Percentiles rank a stretch among this genome's conserved stretches.
phyloP scores from a whole-genome alignment of 148 eudicot genomes.

The Dysphania ambrosioides region DNA sequence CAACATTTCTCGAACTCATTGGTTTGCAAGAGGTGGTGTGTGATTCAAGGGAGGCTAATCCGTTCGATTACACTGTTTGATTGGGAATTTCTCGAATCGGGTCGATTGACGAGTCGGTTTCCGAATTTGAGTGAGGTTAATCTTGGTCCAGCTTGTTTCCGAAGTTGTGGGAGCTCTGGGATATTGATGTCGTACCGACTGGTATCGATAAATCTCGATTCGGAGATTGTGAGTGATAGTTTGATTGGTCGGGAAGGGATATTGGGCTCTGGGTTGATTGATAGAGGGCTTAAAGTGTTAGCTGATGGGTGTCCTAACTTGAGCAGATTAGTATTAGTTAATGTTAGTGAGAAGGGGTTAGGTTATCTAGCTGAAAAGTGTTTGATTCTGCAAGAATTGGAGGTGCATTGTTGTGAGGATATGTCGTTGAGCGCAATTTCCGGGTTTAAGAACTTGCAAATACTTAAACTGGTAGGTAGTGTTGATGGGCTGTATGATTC shows the following conservation, averaged over 20 bases:
- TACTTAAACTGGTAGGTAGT: slow-evolving; percentile 57
- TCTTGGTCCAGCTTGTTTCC: slow-evolving; percentile 52
- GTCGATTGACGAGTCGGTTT: slow-evolving; percentile 54
- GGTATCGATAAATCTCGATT: slow-evolving; percentile 47
- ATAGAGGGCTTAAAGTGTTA: slow-evolving; percentile 37
- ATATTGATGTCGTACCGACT: slow-evolving; percentile 49
- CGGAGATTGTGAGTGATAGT: slow-evolving; percentile 32
- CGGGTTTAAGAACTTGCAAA: slow-evolving; percentile 71
- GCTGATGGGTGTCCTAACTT: slow-evolving; percentile 69
- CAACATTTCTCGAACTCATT: slow-evolving; percentile 47
- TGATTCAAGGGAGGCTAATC: slow-evolving; percentile 48
- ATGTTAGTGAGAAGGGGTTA: slow-evolving; percentile 56
- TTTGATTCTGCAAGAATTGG: slow-evolving; percentile 66
- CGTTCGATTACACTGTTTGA: slow-evolving; percentile 43
- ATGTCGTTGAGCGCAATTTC: slow-evolving; percentile 45
- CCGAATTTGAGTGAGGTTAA: slow-evolving; percentile 55
- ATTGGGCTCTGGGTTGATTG: slow-evolving; percentile 41
- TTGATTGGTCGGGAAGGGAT: slow-evolving; percentile 40
- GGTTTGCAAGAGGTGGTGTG: slow-evolving; percentile 71
- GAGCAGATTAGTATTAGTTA: slow-evolving; percentile 49
- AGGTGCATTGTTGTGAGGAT: slow-evolving; percentile 67
- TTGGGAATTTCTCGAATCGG: slow-evolving; percentile 80
- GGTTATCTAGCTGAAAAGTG: slow-evolving; percentile 53
- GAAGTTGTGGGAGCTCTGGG: slow-evolving; percentile 43
- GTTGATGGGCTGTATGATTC: slow-evolving; percentile 67